Percentiles rank a stretch among this genome's conserved stretches.
Evolutionary conservation across 805 yeast species (phyloP).

Genomic region (Yarrowia porcina): DNA sequence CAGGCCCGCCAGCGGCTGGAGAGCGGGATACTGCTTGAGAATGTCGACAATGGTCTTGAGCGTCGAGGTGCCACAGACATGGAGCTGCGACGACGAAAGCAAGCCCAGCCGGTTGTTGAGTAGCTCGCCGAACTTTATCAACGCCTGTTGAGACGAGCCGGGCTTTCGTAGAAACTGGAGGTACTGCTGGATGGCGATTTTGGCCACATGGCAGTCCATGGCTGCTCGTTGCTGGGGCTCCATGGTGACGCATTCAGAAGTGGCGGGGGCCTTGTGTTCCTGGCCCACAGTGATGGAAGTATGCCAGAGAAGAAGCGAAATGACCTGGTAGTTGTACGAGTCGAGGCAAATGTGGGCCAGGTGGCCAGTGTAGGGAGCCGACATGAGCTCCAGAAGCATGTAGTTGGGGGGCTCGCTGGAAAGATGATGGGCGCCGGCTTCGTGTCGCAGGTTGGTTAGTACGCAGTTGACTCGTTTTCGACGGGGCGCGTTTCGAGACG

Average conservation of each 20-base stretch:
- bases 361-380: constrained; percentile 6
- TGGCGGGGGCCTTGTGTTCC: constrained; percentile 8
- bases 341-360: constrained; percentile 15
- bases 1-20: background rate
- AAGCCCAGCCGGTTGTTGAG: constrained; percentile 16
- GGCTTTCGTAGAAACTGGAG: constrained; percentile 4
- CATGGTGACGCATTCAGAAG: constrained; percentile 4
- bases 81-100: constrained; percentile 4
- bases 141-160: background rate
- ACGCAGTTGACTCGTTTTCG: constrained; percentile 13
- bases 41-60: background rate
- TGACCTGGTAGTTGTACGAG: constrained; percentile 17
- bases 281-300: constrained; percentile 1
- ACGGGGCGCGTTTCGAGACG: constrained; percentile 9
- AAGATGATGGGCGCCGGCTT: constrained; percentile 3
- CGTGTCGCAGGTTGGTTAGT: constrained; percentile 14
- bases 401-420: constrained; percentile 18
- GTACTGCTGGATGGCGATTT: constrained; percentile 20
- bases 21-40: constrained; percentile 7
- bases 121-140: constrained; percentile 15
- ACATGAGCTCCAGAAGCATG: constrained; percentile 6
- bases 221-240: constrained; percentile 12
- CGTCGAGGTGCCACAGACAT: constrained; percentile 1
- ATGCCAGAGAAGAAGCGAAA: constrained; percentile 1
- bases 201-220: constrained; percentile 12